Conservation (phyloP, 495 filamentous ascomycete genomes). For the Filosporella fistucella region DNA sequence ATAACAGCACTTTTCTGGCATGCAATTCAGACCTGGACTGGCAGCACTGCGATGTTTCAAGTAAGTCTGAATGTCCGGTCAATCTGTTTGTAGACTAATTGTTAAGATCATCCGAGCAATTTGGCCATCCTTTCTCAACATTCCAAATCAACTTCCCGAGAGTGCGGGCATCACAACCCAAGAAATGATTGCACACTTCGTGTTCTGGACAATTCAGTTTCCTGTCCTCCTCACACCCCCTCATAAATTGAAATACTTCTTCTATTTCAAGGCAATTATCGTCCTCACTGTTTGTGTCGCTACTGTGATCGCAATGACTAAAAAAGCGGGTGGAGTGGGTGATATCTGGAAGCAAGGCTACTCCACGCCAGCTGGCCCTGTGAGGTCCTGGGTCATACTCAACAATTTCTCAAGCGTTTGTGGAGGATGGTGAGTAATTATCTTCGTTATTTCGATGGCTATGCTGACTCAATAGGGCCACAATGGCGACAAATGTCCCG, state of each 20-base stretch:
- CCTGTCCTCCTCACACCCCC: conserved; percentile 42
- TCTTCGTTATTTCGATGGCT: background rate
- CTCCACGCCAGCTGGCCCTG: background rate
- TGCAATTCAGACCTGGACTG: background rate
- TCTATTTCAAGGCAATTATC: conserved; percentile 37
- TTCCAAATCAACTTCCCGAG: conserved; percentile 39
- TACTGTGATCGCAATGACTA: conserved; percentile 33
- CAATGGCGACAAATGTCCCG: conserved; percentile 39
- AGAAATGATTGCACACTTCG: conserved; percentile 39
- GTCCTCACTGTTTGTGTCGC: conserved; percentile 30
- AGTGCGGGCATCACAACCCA: conserved; percentile 39
- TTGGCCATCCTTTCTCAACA: conserved; percentile 30
- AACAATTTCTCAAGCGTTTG: background rate
- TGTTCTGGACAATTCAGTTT: conserved; percentile 40
- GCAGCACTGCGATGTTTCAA: background rate
- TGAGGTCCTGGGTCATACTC: background rate
- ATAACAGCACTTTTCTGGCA: conserved; percentile 40
- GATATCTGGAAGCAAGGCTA: conserved; percentile 29
- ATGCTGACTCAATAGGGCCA: conserved; percentile 4
- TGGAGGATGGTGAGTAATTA: background rate
- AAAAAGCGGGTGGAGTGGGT: conserved; percentile 34
- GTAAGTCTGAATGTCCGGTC: background rate
- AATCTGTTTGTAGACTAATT: no score
- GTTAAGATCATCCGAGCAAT: conserved; percentile 31
- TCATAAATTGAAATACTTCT: conserved; percentile 40